A percentile compares a stretch with the other conserved stretches of the same genome.
phyloP scores from a whole-genome alignment of 208 protist genomes.

The Crithidia bombi region DNA sequence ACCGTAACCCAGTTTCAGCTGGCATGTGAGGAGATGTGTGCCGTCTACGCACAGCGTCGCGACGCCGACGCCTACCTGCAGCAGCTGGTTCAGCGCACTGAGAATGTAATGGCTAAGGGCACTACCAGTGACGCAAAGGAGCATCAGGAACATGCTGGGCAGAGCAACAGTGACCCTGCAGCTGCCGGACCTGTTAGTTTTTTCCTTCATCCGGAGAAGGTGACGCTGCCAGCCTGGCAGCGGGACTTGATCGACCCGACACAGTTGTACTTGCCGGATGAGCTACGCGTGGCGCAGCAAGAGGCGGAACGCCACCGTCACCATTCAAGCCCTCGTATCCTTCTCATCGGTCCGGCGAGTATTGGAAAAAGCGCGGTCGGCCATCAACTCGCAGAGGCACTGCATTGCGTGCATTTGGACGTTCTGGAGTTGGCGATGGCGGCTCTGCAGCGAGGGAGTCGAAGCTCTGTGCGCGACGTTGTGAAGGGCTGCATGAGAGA shows the following conservation, averaged over 20 bases:
- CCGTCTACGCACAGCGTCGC: conserved; percentile 44
- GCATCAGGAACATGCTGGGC: neutral
- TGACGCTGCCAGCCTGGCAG: conserved; percentile 29
- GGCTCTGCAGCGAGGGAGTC: conserved; percentile 4
- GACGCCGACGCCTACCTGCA: conserved; percentile 61
- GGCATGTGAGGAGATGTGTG: conserved; percentile 60
- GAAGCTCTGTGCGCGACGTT: conserved; percentile 16
- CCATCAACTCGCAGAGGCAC: conserved; percentile 45
- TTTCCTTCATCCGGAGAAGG: conserved; percentile 35
- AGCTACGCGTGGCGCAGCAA: conserved; percentile 54
- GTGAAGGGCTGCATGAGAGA: conserved; percentile 38
- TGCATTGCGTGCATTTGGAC: conserved; percentile 75
- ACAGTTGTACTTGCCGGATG: conserved; percentile 65
- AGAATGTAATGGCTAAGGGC: conserved; percentile 14
- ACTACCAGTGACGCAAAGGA: neutral
- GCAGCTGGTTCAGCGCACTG: conserved; percentile 43
- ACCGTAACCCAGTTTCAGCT: conserved; percentile 50
- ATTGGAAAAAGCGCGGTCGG: conserved; percentile 67
- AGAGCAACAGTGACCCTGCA: neutral
- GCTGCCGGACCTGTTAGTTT: conserved; percentile 30
- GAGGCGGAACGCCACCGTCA: conserved; percentile 43
- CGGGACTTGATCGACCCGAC: conserved; percentile 54
- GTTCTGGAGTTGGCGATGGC: conserved; percentile 59
- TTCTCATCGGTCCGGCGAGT: conserved; percentile 51
- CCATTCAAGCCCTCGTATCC: conserved; percentile 51